Evolutionary conservation across 2,329 filamentous ascomycete genomes (phyloP).

Genomic region (Alternaria conjuncta): DNA sequence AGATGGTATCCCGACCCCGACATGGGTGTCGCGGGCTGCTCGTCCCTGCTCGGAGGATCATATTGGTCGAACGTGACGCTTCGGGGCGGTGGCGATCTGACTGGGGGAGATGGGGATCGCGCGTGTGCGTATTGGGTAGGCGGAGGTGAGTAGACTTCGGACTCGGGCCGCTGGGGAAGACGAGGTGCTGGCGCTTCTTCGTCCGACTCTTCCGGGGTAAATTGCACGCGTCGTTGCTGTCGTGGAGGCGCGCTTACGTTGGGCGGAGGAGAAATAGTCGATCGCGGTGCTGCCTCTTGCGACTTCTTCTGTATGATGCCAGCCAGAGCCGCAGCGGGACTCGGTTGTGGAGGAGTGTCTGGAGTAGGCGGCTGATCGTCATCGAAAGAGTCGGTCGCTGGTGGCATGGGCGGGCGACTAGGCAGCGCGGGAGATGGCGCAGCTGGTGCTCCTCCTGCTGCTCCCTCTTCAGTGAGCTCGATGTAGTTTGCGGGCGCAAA

Average conservation of each 20-base stretch:
- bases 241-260: conserved; percentile 55
- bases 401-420: conserved; percentile 44
- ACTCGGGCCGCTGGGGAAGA: conserved; percentile 68
- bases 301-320: conserved; percentile 59
- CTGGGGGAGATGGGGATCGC: conserved; percentile 48
- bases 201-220: conserved; percentile 72
- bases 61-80: conserved; percentile 51
- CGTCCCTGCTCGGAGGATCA: conserved; percentile 49
- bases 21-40: conserved; percentile 42
- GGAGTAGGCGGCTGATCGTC: conserved; percentile 53
- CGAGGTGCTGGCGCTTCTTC: conserved; percentile 65
- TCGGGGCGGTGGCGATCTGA: conserved; percentile 48
- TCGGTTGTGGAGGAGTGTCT: conserved; percentile 55
- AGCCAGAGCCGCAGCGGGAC: conserved; percentile 66
- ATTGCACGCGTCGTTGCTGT: conserved; percentile 60
- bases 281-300: conserved; percentile 42
- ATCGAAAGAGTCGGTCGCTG: conserved; percentile 54
- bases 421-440: conserved; percentile 56
- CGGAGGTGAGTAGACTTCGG: conserved; percentile 60
- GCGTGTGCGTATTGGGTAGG: conserved; percentile 50
- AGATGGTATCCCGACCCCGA: conserved; percentile 86
- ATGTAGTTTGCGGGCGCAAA: conserved; percentile 98
- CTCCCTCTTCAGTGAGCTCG: conserved; percentile 65
- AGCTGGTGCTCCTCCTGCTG: conserved; percentile 34
- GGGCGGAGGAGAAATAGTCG: conserved; percentile 57